phyloP scores from a whole-genome alignment of 805 yeast species.

The Zygoascus tannicola region DNA sequence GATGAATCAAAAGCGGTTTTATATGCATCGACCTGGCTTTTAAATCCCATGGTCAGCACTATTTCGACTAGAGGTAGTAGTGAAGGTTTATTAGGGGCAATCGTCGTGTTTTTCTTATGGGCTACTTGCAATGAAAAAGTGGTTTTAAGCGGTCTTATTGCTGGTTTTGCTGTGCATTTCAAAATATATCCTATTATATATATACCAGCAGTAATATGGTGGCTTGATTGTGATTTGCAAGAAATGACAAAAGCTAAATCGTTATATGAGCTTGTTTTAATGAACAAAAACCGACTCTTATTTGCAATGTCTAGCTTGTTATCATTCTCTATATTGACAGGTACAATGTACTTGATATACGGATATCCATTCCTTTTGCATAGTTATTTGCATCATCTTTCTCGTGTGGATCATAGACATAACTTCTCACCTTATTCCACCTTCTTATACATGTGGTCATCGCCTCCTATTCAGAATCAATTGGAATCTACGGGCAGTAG shows the following conservation, averaged over 20 bases:
- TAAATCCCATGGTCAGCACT: conserved; percentile 91
- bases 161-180: conserved; percentile 80
- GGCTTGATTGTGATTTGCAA: conserved; percentile 23
- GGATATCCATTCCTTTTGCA: conserved; percentile 70
- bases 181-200: conserved; percentile 90
- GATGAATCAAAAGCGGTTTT: conserved; percentile 30
- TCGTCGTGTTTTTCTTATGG: conserved; percentile 49
- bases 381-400: conserved; percentile 74
- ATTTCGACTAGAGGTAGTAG: conserved; percentile 91
- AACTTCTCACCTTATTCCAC: conserved; percentile 85
- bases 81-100: conserved; percentile 76
- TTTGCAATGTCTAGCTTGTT: conserved; percentile 35
- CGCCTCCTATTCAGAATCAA: conserved; percentile 17
- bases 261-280: conserved; percentile 19
- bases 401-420: conserved; percentile 86
- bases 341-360: conserved; percentile 55
- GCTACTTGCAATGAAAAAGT: conserved; percentile 34
- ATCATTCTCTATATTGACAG: conserved; percentile 42
- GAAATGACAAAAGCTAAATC: conserved; percentile 1
- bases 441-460: conserved; percentile 38
- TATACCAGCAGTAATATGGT: conserved; percentile 57
- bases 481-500: neutral
- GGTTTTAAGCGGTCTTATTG: conserved; percentile 36
- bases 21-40: conserved; percentile 64
- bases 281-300: conserved; percentile 33